phyloP scores from a whole-genome alignment of 2,329 filamentous ascomycete species.

The Pleochaeta shiraiana region DNA sequence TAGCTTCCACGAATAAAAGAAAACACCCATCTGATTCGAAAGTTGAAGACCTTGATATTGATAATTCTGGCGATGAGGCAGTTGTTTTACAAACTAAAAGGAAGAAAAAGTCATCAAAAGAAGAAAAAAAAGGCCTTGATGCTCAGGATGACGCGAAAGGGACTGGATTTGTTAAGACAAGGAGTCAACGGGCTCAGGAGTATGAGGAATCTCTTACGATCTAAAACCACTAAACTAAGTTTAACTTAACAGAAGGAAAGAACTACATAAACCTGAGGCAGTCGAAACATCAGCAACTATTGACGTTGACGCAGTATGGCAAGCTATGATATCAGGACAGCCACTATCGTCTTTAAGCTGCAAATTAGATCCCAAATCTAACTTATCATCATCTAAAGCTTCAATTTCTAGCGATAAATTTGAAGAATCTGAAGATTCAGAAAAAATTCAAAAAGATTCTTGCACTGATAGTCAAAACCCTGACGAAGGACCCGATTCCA shows the following conservation, averaged over 20 bases:
- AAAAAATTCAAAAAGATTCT: not conserved
- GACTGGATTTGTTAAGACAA: conserved; percentile 47
- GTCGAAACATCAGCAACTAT: conserved; percentile 29
- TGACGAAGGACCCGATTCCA: conserved; percentile 17
- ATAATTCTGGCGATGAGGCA: conserved; percentile 52
- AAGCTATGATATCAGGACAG: conserved; percentile 34
- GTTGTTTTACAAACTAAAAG: conserved; percentile 38
- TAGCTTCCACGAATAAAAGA: conserved; percentile 15
- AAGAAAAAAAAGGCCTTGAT: conserved; percentile 26
- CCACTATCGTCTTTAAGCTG: conserved; percentile 5
- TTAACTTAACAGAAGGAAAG: conserved; percentile 12
- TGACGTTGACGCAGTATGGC: conserved; percentile 51
- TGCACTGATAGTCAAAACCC: conserved; percentile 7
- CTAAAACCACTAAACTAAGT: not conserved
- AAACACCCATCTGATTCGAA: conserved; percentile 18
- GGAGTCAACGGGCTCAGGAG: conserved; percentile 45
- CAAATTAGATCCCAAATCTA: conserved; percentile 3
- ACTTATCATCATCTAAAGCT: conserved; percentile 4
- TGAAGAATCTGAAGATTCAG: conserved; percentile 3
- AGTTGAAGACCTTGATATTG: conserved; percentile 29
- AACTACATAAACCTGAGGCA: conserved; percentile 10
- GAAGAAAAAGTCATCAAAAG: conserved; percentile 23
- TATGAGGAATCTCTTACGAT: conserved; percentile 18
- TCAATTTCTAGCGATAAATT: conserved; percentile 1
- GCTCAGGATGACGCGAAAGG: conserved; percentile 40